These are phyloP conservation scores for Rhododendron mucronatum DNA, from an alignment of 148 eudicot species.

Conservation along the genomic window DNA sequence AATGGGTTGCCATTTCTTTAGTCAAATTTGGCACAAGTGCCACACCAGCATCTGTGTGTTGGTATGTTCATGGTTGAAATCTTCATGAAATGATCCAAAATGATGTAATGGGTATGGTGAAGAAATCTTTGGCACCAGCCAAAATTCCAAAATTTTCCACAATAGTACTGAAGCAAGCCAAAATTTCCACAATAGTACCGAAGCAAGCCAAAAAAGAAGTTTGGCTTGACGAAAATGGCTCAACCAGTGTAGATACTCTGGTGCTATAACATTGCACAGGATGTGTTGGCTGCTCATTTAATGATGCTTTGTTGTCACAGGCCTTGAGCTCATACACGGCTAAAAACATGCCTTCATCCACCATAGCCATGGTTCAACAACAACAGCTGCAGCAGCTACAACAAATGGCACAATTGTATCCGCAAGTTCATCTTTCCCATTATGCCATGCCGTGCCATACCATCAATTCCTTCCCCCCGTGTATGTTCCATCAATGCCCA, in stretches of 20 bases:
- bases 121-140: neutral
- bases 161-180: neutral
- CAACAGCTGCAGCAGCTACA: slow-evolving; percentile 36
- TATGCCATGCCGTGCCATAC: slow-evolving; percentile 87
- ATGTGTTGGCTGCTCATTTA: neutral
- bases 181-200: neutral
- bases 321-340: slow-evolving; percentile 47
- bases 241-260: neutral
- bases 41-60: neutral
- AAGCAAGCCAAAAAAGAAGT: neutral
- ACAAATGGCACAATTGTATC: slow-evolving; percentile 82
- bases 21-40: neutral
- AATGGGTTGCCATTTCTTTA: neutral
- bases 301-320: slow-evolving; percentile 34
- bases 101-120: neutral
- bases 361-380: slow-evolving; percentile 75
- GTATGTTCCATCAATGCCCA: slow-evolving; percentile 78
- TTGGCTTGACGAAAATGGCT: neutral
- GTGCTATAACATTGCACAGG: neutral
- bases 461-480: slow-evolving; percentile 75
- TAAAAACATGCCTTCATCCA: slow-evolving; percentile 48
- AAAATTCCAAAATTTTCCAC: neutral
- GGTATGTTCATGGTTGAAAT: neutral
- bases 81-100: neutral
- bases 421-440: slow-evolving; percentile 75